Evolutionary conservation across 163 green algal species (phyloP).

Genomic region (Scenedesmus sp.): DNA sequence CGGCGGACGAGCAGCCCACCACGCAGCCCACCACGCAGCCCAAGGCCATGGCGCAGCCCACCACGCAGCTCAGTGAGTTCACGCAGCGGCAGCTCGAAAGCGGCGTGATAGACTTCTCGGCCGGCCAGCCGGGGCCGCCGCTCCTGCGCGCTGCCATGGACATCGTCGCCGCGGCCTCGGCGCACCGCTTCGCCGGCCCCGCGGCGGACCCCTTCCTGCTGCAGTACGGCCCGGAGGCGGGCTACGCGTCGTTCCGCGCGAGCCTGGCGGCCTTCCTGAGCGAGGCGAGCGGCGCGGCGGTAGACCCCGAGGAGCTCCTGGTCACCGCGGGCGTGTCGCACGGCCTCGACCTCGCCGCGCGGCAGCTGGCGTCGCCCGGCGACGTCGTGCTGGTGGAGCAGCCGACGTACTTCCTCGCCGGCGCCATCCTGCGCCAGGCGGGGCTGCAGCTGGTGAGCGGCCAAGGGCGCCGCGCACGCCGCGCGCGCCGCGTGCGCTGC

Average conservation of each 20-base stretch:
- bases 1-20: no score
- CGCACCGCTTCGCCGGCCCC: conserved; percentile 31
- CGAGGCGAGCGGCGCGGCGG: conserved; percentile 21
- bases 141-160: conserved; percentile 49
- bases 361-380: conserved; percentile 43
- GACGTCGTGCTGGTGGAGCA: conserved; percentile 52
- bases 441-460: conserved; percentile 6
- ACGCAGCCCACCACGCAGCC: no score
- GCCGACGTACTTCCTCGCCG: conserved; percentile 61
- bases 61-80: conserved; percentile 30
- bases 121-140: conserved; percentile 46
- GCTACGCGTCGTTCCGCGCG: conserved; percentile 53
- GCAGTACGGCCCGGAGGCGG: conserved; percentile 53
- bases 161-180: conserved; percentile 39
- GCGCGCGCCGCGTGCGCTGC: no score
- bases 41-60: no score
- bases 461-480: no score
- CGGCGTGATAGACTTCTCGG: conserved; percentile 38
- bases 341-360: conserved; percentile 49
- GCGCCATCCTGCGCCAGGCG: conserved; percentile 21
- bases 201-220: conserved; percentile 46
- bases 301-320: conserved; percentile 43
- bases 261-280: conserved; percentile 50
- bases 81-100: conserved; percentile 32
- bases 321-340: conserved; percentile 60